Conservation (phyloP, 139 green algal species). For the Haematococcus lacustris region DNA sequence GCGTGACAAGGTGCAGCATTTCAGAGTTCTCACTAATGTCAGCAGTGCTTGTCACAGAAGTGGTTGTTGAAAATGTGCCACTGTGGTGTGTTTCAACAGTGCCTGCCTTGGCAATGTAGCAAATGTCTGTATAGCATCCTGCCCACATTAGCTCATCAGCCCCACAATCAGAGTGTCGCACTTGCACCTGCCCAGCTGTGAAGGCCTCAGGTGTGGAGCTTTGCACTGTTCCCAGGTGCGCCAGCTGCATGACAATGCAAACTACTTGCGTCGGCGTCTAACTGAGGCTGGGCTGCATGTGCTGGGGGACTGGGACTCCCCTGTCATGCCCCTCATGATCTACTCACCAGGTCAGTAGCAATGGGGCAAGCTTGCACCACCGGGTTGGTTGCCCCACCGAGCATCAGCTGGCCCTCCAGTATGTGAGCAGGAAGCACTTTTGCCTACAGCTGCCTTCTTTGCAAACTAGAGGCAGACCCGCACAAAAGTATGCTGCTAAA, state of each 20-base stretch:
- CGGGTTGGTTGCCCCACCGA: background rate
- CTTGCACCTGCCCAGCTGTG: background rate
- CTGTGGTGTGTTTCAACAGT: background rate
- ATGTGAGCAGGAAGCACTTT: background rate
- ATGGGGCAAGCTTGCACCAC: constrained; percentile 40
- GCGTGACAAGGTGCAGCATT: constrained; percentile 15
- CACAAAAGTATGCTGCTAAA: background rate
- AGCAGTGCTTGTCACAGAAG: background rate
- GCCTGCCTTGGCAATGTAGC: background rate
- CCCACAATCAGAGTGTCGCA: background rate
- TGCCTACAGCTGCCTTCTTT: background rate
- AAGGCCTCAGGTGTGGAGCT: background rate
- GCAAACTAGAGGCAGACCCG: background rate
- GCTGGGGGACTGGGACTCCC: constrained; percentile 89
- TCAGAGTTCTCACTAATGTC: background rate
- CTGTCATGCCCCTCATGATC: constrained; percentile 97
- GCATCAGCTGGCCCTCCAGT: background rate
- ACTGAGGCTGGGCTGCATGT: constrained; percentile 76
- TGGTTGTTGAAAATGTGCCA: background rate
- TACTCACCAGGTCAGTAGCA: constrained; percentile 61
- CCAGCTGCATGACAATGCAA: constrained; percentile 83
- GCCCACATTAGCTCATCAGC: background rate
- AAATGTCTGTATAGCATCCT: background rate
- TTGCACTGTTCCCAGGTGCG: constrained; percentile 56
- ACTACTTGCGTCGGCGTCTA: constrained; percentile 76